Conservation (phyloP, 768 basidiomycete genomes). For the Lactarius hatsudake region DNA sequence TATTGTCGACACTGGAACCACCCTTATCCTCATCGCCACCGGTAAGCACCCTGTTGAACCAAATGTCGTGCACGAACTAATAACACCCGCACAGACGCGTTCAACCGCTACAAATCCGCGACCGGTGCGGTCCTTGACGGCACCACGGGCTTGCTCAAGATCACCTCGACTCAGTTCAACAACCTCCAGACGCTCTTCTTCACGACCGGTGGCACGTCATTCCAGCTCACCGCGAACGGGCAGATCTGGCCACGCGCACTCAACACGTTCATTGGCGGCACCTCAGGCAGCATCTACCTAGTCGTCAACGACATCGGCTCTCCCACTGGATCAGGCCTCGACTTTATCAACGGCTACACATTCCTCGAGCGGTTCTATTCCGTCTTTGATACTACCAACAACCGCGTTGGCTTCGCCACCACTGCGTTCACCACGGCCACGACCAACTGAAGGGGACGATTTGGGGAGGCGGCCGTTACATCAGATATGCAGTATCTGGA, state of each 20-base stretch:
- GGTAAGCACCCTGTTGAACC: slow-evolving; percentile 5
- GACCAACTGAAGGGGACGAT: slow-evolving; percentile 30
- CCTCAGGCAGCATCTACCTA: slow-evolving; percentile 32
- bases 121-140: slow-evolving; percentile 32
- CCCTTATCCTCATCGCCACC: slow-evolving; percentile 31
- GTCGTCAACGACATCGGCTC: slow-evolving; percentile 34
- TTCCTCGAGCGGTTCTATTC: slow-evolving; percentile 41
- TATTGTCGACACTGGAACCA: slow-evolving; percentile 34
- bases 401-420: slow-evolving; percentile 37
- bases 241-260: slow-evolving; percentile 35
- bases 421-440: slow-evolving; percentile 35
- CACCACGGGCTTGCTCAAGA: slow-evolving; percentile 47
- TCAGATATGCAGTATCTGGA: not conserved
- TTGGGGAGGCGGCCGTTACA: not conserved
- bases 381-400: slow-evolving; percentile 36
- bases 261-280: slow-evolving; percentile 35
- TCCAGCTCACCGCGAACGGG: slow-evolving; percentile 39
- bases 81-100: slow-evolving; percentile 30
- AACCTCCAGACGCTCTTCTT: slow-evolving; percentile 58
- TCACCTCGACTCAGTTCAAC: slow-evolving; percentile 51
- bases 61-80: not conserved
- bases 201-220: slow-evolving; percentile 46
- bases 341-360: slow-evolving; percentile 38
- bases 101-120: slow-evolving; percentile 31
- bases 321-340: slow-evolving; percentile 34